Conservation (phyloP, 352 stramenopile species). For the Pseudoperonospora humuli region DNA sequence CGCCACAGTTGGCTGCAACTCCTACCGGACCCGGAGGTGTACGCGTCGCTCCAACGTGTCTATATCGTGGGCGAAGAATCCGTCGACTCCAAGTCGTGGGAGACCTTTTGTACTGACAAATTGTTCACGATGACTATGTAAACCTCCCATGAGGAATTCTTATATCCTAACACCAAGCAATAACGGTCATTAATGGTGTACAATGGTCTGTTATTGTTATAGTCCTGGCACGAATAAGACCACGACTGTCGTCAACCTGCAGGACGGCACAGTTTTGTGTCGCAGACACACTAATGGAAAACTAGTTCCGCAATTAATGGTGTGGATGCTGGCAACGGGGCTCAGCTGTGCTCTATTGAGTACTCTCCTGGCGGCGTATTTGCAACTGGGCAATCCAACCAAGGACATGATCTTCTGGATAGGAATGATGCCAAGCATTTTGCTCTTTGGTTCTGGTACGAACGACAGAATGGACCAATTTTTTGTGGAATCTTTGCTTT, state of each 20-base stretch:
- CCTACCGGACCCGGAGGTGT: constrained; percentile 28
- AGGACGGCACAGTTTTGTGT: constrained; percentile 32
- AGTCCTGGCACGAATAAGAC: constrained; percentile 26
- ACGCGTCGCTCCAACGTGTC: constrained; percentile 53
- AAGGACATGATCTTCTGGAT: constrained; percentile 52
- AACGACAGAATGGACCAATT: background rate
- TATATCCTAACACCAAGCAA: background rate
- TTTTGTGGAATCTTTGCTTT: background rate
- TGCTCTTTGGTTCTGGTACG: constrained; percentile 41
- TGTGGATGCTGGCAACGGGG: constrained; percentile 34
- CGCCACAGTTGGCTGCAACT: constrained; percentile 59
- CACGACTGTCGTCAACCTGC: constrained; percentile 19
- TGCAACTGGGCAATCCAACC: constrained; percentile 59
- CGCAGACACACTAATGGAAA: constrained; percentile 17
- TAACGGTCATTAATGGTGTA: too few relatives aligned
- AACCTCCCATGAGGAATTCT: background rate
- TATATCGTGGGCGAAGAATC: constrained; percentile 30
- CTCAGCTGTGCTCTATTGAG: constrained; percentile 43
- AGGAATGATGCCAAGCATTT: constrained; percentile 42
- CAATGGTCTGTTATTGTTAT: background rate
- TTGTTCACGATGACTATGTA: constrained; percentile 21
- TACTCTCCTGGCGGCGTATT: constrained; percentile 41
- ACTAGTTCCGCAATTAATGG: constrained; percentile 27
- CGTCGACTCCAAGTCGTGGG: constrained; percentile 41
- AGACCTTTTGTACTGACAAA: constrained; percentile 36